Conservation (phyloP, 345 rosid genomes). For the Melastoma malabathricum region DNA sequence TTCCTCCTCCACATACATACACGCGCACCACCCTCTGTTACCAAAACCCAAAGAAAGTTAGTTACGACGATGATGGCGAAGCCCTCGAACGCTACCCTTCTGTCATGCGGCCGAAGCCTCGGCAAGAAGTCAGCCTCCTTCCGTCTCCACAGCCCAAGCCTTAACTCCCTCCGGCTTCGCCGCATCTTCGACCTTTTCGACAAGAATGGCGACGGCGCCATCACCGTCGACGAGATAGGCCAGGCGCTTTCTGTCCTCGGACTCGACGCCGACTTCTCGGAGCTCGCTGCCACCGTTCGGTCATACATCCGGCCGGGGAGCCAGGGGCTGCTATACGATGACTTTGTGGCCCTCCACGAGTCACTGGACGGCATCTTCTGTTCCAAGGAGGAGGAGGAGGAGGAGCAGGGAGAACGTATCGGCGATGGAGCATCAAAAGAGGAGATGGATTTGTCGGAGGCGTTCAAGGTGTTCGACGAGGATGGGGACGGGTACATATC, state of each 20-base stretch:
- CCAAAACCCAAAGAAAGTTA: too few relatives aligned
- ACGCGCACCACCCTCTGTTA: too few relatives aligned
- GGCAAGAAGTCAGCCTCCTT: conserved; percentile 27
- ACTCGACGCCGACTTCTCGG: conserved; percentile 44
- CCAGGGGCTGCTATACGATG: conserved; percentile 45
- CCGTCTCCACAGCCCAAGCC: conserved; percentile 42
- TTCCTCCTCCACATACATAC: too few relatives aligned
- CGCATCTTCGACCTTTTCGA: conserved; percentile 73
- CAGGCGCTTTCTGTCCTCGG: conserved; percentile 55
- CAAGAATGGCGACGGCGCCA: conserved; percentile 62
- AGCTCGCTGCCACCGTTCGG: conserved; percentile 39
- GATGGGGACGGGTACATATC: conserved; percentile 87
- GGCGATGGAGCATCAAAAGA: too few relatives aligned
- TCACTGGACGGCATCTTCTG: conserved; percentile 35
- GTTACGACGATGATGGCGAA: too few relatives aligned
- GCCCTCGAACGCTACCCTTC: background rate
- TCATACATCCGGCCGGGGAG: conserved; percentile 42
- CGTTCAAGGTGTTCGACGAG: conserved; percentile 90
- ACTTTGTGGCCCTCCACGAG: conserved; percentile 47
- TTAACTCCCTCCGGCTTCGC: conserved; percentile 57
- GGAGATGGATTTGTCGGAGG: conserved; percentile 69
- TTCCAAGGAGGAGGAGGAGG: conserved; percentile 12
- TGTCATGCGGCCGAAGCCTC: conserved; percentile 10
- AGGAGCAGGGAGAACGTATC: background rate
- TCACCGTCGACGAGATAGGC: conserved; percentile 47